phyloP scores from a whole-genome alignment of 331 rosid genomes.

The Acacia concinna region DNA sequence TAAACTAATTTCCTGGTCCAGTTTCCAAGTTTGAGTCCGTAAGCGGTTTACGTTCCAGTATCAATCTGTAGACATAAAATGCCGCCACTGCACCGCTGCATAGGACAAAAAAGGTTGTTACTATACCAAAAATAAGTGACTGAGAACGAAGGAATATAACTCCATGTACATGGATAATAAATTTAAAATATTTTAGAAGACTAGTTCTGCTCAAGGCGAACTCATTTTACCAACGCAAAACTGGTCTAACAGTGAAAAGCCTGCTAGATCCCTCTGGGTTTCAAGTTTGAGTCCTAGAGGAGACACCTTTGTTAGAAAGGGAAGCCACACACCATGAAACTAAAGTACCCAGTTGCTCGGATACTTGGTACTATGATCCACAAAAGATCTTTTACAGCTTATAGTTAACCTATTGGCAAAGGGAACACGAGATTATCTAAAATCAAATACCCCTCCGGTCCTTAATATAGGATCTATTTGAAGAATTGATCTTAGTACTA shows the following conservation, averaged over 20 bases:
- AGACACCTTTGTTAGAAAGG: too few relatives aligned
- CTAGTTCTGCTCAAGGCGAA: background rate
- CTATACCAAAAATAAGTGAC: background rate
- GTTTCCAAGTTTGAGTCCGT: conserved; percentile 48
- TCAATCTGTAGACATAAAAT: conserved; percentile 63
- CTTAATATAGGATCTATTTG: too few relatives aligned
- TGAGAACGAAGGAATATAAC: background rate
- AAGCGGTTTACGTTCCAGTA: conserved; percentile 42
- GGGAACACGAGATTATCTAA: background rate
- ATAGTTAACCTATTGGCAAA: background rate
- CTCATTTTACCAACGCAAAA: too few relatives aligned
- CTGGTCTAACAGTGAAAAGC: too few relatives aligned
- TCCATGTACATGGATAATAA: background rate
- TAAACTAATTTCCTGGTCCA: conserved; percentile 44
- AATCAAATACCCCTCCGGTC: background rate
- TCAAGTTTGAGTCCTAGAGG: too few relatives aligned
- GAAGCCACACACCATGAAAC: too few relatives aligned
- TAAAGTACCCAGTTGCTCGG: too few relatives aligned
- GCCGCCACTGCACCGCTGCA: conserved; percentile 78
- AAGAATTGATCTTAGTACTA: too few relatives aligned
- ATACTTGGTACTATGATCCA: too few relatives aligned
- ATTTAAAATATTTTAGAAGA: background rate
- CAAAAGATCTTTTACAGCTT: too few relatives aligned
- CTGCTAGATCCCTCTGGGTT: too few relatives aligned
- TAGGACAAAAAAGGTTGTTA: conserved; percentile 28